Evolutionary conservation across 176 grass and related monocot species (phyloP).

Genomic region (Oryza meridionalis): DNA sequence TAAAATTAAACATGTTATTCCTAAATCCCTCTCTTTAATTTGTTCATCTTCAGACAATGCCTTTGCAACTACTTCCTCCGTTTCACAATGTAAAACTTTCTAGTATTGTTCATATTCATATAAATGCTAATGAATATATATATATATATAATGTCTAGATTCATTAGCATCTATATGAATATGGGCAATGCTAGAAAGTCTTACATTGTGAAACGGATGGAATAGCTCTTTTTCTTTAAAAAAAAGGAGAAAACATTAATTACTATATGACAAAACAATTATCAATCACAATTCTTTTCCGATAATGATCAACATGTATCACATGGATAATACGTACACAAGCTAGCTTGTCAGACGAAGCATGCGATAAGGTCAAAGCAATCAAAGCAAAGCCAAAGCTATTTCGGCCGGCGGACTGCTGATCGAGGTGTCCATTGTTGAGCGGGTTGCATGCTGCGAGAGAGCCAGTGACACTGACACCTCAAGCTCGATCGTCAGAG

Average conservation of each 20-base stretch:
- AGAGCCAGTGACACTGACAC: constrained; percentile 12
- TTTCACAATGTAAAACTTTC: too few species aligned
- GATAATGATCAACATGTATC: constrained; percentile 1
- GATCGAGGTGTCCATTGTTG: constrained; percentile 26
- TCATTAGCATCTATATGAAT: too few species aligned
- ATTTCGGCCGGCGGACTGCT: not conserved
- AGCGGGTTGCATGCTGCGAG: constrained; percentile 7
- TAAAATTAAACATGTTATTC: not conserved
- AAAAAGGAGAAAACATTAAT: not conserved
- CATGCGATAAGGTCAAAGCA: constrained; percentile 18
- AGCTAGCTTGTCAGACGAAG: not conserved
- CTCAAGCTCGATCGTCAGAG: not conserved
- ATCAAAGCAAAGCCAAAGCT: not conserved
- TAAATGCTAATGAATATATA: too few species aligned
- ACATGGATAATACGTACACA: not conserved
- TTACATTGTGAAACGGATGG: too few species aligned
- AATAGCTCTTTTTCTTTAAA: not conserved
- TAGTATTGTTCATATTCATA: too few species aligned
- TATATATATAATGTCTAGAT: too few species aligned
- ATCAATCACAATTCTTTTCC: not conserved
- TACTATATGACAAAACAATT: not conserved
- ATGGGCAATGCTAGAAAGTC: too few species aligned
- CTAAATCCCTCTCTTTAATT: not conserved
- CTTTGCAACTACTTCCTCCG: too few species aligned
- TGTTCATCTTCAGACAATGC: not conserved